phyloP scores from a whole-genome alignment of 2,329 filamentous ascomycete genomes.

The Pseudogymnoascus sp. region DNA sequence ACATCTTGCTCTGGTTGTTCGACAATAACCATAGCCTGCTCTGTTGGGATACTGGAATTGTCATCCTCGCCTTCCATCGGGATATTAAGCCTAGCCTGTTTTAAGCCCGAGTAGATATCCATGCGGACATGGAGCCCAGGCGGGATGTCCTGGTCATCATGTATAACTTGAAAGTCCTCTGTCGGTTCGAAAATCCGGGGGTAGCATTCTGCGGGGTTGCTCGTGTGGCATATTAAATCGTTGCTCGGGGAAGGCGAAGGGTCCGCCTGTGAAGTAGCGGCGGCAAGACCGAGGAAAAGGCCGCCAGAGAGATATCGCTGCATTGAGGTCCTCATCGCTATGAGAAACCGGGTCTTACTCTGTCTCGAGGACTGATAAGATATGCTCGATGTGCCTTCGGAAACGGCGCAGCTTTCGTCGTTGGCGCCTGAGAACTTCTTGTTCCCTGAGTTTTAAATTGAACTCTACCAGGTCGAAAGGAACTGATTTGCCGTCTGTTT shows the following conservation, averaged over 20 bases:
- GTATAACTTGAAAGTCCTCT: constrained; percentile 54
- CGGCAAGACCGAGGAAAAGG: background rate
- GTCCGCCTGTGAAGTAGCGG: constrained; percentile 13
- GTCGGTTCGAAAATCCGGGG: constrained; percentile 56
- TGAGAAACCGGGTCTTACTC: background rate
- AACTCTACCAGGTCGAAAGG: constrained; percentile 25
- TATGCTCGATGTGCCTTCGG: constrained; percentile 22
- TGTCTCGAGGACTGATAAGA: constrained; percentile 21
- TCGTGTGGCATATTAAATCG: constrained; percentile 59
- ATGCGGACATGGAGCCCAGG: constrained; percentile 58
- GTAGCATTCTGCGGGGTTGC: constrained; percentile 55
- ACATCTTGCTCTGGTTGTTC: constrained; percentile 33
- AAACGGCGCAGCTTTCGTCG: constrained; percentile 24
- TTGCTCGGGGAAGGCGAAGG: constrained; percentile 28
- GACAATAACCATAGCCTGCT: constrained; percentile 46
- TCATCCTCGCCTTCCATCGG: constrained; percentile 38
- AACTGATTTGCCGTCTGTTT: constrained; percentile 24
- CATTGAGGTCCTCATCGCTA: background rate
- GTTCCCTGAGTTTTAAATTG: constrained; percentile 19
- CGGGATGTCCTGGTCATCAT: constrained; percentile 57
- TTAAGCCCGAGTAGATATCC: constrained; percentile 54
- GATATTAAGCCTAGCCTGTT: constrained; percentile 59
- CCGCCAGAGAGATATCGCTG: constrained; percentile 1
- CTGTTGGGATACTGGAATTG: constrained; percentile 44
- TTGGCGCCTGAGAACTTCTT: constrained; percentile 22